These are phyloP conservation scores for Piedraia hortae DNA, from an alignment of 2,329 filamentous ascomycete species.

Conservation along the genomic window DNA sequence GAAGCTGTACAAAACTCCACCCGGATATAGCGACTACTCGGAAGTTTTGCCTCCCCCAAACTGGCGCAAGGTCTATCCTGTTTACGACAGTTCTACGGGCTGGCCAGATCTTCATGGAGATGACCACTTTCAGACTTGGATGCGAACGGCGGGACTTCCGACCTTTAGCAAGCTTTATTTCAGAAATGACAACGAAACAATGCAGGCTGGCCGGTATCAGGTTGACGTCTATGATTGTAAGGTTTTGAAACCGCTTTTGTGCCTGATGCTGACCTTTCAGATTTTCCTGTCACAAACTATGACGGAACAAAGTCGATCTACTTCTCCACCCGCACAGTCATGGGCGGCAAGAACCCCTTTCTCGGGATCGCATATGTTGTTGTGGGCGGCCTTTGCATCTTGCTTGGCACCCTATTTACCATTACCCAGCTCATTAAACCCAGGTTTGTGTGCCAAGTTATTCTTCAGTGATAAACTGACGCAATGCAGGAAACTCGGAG, in stretches of 20 bases:
- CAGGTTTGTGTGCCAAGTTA: slow-evolving; percentile 19
- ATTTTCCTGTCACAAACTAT: slow-evolving; percentile 53
- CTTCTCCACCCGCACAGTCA: slow-evolving; percentile 68
- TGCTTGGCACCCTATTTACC: slow-evolving; percentile 70
- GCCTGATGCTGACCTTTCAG: slow-evolving; percentile 18
- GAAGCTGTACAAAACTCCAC: slow-evolving; percentile 40
- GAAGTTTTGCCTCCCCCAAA: slow-evolving; percentile 64
- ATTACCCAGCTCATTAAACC: slow-evolving; percentile 76
- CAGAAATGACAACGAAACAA: slow-evolving; percentile 43
- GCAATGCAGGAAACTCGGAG: slow-evolving; percentile 57
- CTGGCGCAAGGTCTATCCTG: slow-evolving; percentile 44
- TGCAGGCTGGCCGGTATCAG: slow-evolving; percentile 46
- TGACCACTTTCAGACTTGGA: slow-evolving; percentile 91
- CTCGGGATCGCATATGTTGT: slow-evolving; percentile 89
- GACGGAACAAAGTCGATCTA: slow-evolving; percentile 73
- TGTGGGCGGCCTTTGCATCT: slow-evolving; percentile 73
- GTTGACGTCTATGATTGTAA: slow-evolving; percentile 54
- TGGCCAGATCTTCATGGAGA: slow-evolving; percentile 47
- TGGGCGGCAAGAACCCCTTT: slow-evolving; percentile 88
- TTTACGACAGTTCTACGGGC: slow-evolving; percentile 38
- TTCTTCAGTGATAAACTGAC: slow-evolving; percentile 2
- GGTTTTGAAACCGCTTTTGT: slow-evolving; percentile 15
- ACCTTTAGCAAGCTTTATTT: slow-evolving; percentile 82
- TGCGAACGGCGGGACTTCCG: slow-evolving; percentile 83
- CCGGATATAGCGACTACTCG: slow-evolving; percentile 31